Base-by-base conservation (phyloP, 192 early-diverging fungal species). In the Rhizophagus prolifer region DNA sequence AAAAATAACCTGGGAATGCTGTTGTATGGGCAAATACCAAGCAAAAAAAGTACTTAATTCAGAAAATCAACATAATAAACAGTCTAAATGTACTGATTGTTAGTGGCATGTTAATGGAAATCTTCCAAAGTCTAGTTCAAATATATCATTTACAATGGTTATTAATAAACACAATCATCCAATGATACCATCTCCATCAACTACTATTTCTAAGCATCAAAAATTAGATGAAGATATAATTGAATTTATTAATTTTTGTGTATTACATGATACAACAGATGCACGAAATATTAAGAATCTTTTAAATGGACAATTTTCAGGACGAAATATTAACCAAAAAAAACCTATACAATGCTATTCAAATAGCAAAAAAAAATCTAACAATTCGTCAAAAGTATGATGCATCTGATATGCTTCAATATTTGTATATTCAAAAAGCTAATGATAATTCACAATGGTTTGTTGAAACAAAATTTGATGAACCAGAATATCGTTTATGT, bases 231-330 rank as follows among this genome's bases (percentile, higher is more conserved):
- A 41, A 41, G 3, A 41, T 9, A 41, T 41, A 3, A 41, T 41
- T 41, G 41, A 41, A 63, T 63, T 63, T 63, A 63, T 63, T 31
- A 63, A 63, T 10, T 63, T 63, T 63, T 63, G 28, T 63, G 61
- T 63, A 63, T n/a, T 19, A 4, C 25, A 63, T 63, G 61, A 10
- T 28, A 63, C 28, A 63, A 63, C 61, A 13, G 10, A 9, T 26
- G 61, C 28, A 63, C 61, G 61, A 26, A 63, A 63, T 63, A 63
- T 63, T 26, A 26, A 12, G 10, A n/a, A 63, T n/a, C 61, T 63
- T 63, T 63, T 28, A 63, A 63, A 12, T 13, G 61, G 25, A 26
- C 21, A 26, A 63, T 63, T 63, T 31, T 5, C 61, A 28, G 61
- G 26, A 26, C 1, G 12, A 63, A 63, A 26, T 26, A 63, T 63